These are phyloP conservation scores for Alternaria infectoria DNA, from an alignment of 2,329 filamentous ascomycete species.

Conservation along the genomic window DNA sequence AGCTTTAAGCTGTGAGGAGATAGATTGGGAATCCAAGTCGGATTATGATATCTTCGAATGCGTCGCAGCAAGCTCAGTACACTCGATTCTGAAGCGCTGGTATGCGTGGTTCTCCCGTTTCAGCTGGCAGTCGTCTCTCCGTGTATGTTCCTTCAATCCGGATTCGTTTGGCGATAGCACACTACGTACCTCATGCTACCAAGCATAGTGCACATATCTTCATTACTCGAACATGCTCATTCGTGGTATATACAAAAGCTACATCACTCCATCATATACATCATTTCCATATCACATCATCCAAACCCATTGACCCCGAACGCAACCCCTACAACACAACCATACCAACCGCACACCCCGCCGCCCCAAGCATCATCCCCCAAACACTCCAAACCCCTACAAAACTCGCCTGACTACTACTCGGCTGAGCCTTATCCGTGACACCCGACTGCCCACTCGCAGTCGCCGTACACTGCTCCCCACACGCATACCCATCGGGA, in stretches of 20 bases:
- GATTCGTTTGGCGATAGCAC: neutral
- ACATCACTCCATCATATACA: neutral
- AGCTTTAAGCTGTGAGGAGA: constrained; percentile 41
- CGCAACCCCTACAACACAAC: constrained; percentile 38
- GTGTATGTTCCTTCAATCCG: neutral
- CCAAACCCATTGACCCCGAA: no score
- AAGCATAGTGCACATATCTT: neutral
- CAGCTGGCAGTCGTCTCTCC: neutral
- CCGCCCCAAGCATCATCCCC: constrained; percentile 35
- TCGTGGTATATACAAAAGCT: neutral
- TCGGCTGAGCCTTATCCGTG: constrained; percentile 46
- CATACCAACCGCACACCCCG: constrained; percentile 48
- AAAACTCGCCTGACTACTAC: constrained; percentile 39
- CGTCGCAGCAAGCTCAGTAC: neutral
- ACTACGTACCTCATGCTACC: neutral
- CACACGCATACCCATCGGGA: constrained; percentile 61
- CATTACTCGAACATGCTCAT: neutral
- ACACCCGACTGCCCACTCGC: constrained; percentile 35
- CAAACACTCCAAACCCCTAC: constrained; percentile 34
- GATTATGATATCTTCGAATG: accelerated
- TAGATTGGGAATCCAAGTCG: neutral
- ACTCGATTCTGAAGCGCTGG: neutral
- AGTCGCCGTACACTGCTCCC: constrained; percentile 46
- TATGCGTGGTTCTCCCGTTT: neutral
- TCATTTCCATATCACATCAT: neutral